Conservation (phyloP, 164 flowering plant genomes). For the Echeveria elegans region DNA sequence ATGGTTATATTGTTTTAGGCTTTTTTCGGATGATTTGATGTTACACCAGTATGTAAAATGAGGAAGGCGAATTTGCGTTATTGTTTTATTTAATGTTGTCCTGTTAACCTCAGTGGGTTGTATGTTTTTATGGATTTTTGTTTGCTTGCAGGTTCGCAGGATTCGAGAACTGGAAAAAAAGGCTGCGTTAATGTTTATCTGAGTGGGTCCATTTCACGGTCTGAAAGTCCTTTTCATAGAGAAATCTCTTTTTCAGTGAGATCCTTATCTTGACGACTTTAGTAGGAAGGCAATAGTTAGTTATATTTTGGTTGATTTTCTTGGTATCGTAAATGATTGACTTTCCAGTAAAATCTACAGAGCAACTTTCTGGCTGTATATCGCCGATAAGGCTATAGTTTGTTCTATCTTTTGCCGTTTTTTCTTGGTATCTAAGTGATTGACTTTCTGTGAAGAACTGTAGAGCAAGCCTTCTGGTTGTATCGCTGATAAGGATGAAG, state of each 20-base stretch:
- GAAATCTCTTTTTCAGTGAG: background rate
- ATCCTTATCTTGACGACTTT: background rate
- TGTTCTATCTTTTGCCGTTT: background rate
- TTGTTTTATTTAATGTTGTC: background rate
- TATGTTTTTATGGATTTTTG: background rate
- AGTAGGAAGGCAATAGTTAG: background rate
- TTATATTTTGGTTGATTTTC: background rate
- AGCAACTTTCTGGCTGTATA: too few species aligned
- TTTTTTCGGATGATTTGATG: background rate
- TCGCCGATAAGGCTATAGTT: background rate
- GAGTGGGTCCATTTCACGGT: background rate
- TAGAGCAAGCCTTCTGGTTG: background rate
- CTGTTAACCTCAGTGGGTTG: background rate
- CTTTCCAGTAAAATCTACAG: too few species aligned
- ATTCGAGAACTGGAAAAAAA: background rate
- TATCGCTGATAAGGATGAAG: background rate
- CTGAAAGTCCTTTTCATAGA: background rate
- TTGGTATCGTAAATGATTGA: too few species aligned
- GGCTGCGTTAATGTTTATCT: background rate
- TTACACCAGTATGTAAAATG: background rate
- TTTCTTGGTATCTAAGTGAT: too few species aligned
- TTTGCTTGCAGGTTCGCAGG: background rate
- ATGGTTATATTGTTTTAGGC: background rate
- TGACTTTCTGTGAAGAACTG: background rate
- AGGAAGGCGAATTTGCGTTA: background rate